Conservation (phyloP, 495 filamentous ascomycete genomes). For the Apiosordaria backusii region DNA sequence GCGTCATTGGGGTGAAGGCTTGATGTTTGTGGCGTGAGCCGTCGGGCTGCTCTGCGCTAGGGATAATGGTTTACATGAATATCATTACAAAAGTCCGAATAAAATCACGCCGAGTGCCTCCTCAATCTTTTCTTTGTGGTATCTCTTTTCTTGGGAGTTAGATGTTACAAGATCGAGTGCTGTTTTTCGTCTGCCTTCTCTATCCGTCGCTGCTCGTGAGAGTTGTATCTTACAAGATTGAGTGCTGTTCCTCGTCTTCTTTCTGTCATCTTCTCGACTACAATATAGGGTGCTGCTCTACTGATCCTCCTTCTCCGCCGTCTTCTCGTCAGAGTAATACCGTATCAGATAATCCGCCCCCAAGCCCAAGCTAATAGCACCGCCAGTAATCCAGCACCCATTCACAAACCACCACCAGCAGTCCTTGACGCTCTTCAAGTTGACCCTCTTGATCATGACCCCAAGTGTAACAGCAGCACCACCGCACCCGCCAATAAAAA, state of each 20-base stretch:
- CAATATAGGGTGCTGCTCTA: not conserved
- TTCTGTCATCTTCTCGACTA: not conserved
- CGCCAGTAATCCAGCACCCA: slow-evolving; percentile 56
- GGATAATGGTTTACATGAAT: slow-evolving; percentile 23
- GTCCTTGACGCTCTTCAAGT: slow-evolving; percentile 74
- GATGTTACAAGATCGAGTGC: not conserved
- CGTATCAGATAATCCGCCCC: slow-evolving; percentile 48
- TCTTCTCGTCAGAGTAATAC: slow-evolving; percentile 25
- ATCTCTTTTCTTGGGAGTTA: slow-evolving; percentile 11
- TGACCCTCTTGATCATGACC: slow-evolving; percentile 85
- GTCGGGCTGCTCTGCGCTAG: not conserved
- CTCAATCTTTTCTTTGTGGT: slow-evolving; percentile 9
- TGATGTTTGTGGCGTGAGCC: not conserved
- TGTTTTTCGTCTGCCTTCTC: not conserved
- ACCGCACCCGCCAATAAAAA: slow-evolving; percentile 81
- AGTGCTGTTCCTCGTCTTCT: not conserved
- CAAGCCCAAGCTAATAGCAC: slow-evolving; percentile 49
- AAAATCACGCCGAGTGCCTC: slow-evolving; percentile 24
- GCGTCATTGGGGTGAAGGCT: slow-evolving; percentile 4
- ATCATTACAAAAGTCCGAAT: slow-evolving; percentile 4
- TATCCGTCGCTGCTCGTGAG: not conserved
- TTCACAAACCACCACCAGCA: slow-evolving; percentile 97
- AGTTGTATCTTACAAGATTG: not conserved
- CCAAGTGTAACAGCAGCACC: slow-evolving; percentile 72
- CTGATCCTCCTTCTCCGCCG: not conserved